phyloP scores from a whole-genome alignment of 352 stramenopile genomes.

The Globisporangium camurandrum region DNA sequence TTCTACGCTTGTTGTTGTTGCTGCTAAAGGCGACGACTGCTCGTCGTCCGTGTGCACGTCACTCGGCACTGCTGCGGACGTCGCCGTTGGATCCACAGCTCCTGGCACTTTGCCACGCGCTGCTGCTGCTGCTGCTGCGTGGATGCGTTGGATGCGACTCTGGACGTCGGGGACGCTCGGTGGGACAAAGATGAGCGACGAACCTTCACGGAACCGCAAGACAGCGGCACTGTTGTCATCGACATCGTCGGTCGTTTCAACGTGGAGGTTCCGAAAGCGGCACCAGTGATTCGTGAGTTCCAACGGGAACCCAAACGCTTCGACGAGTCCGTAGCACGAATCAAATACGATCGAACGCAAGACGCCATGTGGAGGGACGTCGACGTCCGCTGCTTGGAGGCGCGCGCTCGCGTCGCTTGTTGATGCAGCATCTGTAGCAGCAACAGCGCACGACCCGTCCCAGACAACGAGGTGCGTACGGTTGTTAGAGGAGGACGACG shows the following conservation, averaged over 20 bases:
- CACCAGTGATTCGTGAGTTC: constrained; percentile 42
- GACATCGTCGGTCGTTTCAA: constrained; percentile 25
- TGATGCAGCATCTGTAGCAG: background rate
- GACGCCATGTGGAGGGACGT: constrained; percentile 27
- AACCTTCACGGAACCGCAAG: constrained; percentile 64
- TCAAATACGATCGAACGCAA: constrained; percentile 58
- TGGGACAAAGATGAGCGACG: constrained; percentile 54
- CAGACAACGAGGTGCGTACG: constrained; percentile 45
- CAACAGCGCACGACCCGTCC: constrained; percentile 47
- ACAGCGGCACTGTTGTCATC: constrained; percentile 10
- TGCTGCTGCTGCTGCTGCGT: background rate
- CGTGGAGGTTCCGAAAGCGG: constrained; percentile 62
- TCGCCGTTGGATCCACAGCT: too few species aligned
- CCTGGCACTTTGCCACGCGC: background rate
- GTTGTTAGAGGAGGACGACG: too few species aligned
- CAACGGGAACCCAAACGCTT: constrained; percentile 42
- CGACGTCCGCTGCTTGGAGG: constrained; percentile 13
- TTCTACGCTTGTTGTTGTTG: background rate
- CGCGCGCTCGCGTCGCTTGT: constrained; percentile 5
- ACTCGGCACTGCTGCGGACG: background rate
- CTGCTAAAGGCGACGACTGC: background rate
- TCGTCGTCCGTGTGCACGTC: too few species aligned
- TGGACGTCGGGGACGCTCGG: constrained; percentile 39
- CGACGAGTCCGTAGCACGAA: constrained; percentile 57
- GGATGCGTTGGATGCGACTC: constrained; percentile 13